phyloP scores from a whole-genome alignment of 2,329 filamentous ascomycete genomes.

The Metarhizium brunneum region DNA sequence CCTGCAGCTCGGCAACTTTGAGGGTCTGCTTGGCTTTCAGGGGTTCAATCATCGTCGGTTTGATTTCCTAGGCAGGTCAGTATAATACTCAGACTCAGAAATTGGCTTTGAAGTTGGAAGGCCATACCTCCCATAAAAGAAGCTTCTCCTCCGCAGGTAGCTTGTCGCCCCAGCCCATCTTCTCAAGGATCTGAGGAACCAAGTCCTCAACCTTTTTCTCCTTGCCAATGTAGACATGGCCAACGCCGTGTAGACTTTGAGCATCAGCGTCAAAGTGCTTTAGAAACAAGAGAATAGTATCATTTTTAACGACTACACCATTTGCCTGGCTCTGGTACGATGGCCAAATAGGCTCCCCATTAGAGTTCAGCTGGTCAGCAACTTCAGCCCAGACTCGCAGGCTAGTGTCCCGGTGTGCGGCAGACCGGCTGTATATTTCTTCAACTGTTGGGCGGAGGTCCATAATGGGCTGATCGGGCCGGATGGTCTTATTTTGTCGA shows the following conservation, averaged over 20 bases:
- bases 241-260: constrained; percentile 67
- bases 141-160: constrained; percentile 52
- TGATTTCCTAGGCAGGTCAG: constrained; percentile 61
- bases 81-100: not conserved
- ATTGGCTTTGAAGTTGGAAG: not conserved
- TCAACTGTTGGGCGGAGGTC: constrained; percentile 70
- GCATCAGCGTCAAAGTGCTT: constrained; percentile 80
- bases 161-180: constrained; percentile 80
- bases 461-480: constrained; percentile 79
- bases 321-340: constrained; percentile 50
- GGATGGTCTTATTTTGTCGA: constrained; percentile 90
- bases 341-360: constrained; percentile 66
- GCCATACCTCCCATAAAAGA: constrained; percentile 63
- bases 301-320: constrained; percentile 47
- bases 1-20: constrained; percentile 86
- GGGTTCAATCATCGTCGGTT: constrained; percentile 91
- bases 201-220: constrained; percentile 84
- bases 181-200: constrained; percentile 63
- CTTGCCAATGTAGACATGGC: constrained; percentile 79
- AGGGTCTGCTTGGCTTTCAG: constrained; percentile 88
- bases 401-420: constrained; percentile 55
- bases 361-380: constrained; percentile 53
- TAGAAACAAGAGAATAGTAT: constrained; percentile 73
- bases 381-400: constrained; percentile 85
- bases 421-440: constrained; percentile 48